Base-by-base conservation (phyloP, 441 rosid genomes). In the Biscutella auriculata region DNA sequence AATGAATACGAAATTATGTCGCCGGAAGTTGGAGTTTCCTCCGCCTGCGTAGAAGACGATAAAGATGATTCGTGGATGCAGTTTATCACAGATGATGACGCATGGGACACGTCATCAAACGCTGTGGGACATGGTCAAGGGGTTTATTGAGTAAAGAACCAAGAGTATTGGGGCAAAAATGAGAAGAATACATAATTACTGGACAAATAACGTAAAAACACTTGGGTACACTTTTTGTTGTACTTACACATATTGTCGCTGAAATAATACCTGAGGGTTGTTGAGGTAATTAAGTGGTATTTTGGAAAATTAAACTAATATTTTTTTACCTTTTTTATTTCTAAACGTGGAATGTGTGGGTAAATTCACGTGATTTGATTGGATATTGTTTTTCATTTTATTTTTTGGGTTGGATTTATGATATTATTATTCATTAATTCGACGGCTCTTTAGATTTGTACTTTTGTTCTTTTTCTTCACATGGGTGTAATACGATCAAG, bases 1-100 rank as follows among this genome's bases (percentile, higher is more conserved):
- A 63, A 60, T 10, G 71, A 66, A 9, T 77, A 72, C 13, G 92
- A 84, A 47, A 73, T 79, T 10, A 64, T 75, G 86, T 85, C 87
- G 4, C 96, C 98, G 1, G 95, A 91, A 28, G 61, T 84, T 33
- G 73, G 59, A 32, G 70, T 62, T 17, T 78, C 94, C 2, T 73
- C 83, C 8, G 64, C 67, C 44, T 57, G 66, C 17, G 40, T 58
- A 8, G 67, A 70, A 29, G 92, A 86, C 29, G 97, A 84, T 40
- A 88, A 84, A 72, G 98, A 88, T 34, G 94, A 88, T 36, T 92
- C 97, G 4, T 92, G 98, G 98, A 92, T 92, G 97, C 97, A 92
- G 26, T 92, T 92, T 73, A 92, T 92, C 76, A 84, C 97, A 0
- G n/a, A n/a, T n/a, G 98, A 92, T 53, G 94, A 82, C 43, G 86